Base-by-base conservation (phyloP, 2,329 filamentous ascomycete species). In the Fonsecaea pedrosoi region DNA sequence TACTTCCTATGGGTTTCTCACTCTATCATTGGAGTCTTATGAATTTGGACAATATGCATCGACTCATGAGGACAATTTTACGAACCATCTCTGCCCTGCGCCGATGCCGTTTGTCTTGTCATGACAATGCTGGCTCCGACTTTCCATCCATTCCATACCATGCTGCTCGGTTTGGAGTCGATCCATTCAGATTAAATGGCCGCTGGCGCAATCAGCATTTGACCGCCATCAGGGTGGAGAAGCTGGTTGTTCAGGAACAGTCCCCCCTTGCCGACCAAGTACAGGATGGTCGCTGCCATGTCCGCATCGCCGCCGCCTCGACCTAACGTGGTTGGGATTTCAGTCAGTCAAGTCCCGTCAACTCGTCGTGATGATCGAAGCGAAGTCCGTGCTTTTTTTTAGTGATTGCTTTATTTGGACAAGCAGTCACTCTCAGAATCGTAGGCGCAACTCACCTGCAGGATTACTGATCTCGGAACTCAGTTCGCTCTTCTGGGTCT, bases 241-340 rank as follows among this genome's bases (percentile, higher is more conserved):
- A 78, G 81, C 74, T 81, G 77, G 0, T 82, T 83, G 66, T 85
- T 85, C 12, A 84, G 73, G 68, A 84, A 85, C 71, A 82, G 70
- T 78, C 83, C 37, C 72, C 77, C n/a, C 18, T 66, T 69, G 59
- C 72, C 71, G 34, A 81, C 83, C 18, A 81, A 78, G 68, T 85
- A 88, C 32, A 89, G 74, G 2, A 88, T 80, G 0, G 83, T 84
- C 50, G 82, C 81, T 0, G 84, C 86, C 81, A 88, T 88, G 72
- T 88, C 86, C 37, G 82, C 75, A 69, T 88, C 87, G 32, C 85
- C 83, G 0, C 86, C 87, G 0, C 85, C 85, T 35, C 74, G 70
- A 30, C 70, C 74, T 74, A 40, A 21, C 9, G 35, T 25, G 48
- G 21, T 30, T 13, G 42, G 54, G n/a, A 48, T 12, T 15, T 50